Evolutionary conservation across 2,329 filamentous ascomycete species (phyloP).

Genomic region (Cytospora paraplurivora): DNA sequence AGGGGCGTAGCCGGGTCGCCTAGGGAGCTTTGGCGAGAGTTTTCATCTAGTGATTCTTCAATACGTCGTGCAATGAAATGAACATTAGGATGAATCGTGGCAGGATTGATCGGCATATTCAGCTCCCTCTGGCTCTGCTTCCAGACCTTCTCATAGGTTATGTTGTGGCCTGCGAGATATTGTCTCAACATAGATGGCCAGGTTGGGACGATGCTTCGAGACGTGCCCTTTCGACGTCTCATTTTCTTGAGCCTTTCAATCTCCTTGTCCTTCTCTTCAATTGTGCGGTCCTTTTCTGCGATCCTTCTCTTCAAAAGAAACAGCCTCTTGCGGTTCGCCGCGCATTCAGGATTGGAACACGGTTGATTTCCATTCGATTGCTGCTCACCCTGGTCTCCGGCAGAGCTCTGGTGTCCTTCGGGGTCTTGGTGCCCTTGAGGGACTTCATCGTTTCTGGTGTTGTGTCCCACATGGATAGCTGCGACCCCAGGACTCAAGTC

Average conservation of each 20-base stretch:
- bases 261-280: no score
- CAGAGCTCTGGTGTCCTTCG: neutral
- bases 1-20: neutral
- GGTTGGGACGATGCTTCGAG: neutral
- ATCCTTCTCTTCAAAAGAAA: no score
- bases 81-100: constrained; percentile 8
- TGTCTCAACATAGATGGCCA: neutral
- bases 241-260: neutral
- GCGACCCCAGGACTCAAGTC: neutral
- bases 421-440: neutral
- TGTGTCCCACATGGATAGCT: neutral
- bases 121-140: constrained; percentile 1
- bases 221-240: neutral
- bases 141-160: constrained; percentile 7
- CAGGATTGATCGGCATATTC: constrained; percentile 10
- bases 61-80: neutral
- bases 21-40: neutral
- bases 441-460: neutral
- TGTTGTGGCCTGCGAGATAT: neutral
- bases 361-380: no score
- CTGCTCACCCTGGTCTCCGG: neutral
- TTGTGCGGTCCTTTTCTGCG: no score
- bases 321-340: no score
- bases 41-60: neutral
- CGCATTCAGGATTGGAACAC: no score